Evolutionary conservation across 805 yeast genomes (phyloP), one percentile per base, ranked within the genome.

Genomic region (Torulaspora delbrueckii): DNA sequence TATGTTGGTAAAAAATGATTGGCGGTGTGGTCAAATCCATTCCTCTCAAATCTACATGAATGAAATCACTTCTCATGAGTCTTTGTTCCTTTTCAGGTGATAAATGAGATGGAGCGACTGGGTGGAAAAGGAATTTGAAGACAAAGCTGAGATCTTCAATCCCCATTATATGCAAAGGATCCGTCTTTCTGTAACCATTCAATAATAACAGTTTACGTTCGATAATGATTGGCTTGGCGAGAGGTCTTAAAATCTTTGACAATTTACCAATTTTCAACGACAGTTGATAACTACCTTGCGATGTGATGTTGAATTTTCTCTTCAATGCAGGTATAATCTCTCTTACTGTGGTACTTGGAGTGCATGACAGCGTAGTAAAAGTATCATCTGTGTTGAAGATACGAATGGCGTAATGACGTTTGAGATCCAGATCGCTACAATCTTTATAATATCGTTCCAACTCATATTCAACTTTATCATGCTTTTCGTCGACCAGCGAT

Each of bases 321-420:
- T 85, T 86, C 19, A 88, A 76, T 39, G 77, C 74, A 26, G 77
- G 79, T 32, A 91, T 70, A 42, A 93, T 68, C 39, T 88, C 95
- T 6, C 79, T 75, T 0, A 88, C 86, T 0, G 91, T 79, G 1
- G 89, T 84, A 47, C 84, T 86, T 27, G 85, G 73, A 0, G 91
- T 79, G 59, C 95, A 83, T 12, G 89, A 79, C 16, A 91, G 69
- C 1, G 96, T 86, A 0, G 82, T 73, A 12, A 93, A 84, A 53
- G 88, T 86, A 8, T 89, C 84, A 55, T 88, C 90, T 47, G 86
- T 95, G 47, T 84, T 80, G 68, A 85, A 89, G 1, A 91, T 82
- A 49, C 96, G 79, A 18, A 91, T 70, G 3, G 64, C 67, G 37
- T 67, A 68, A 38, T 58, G 63, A 31, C 60, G 57, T 8, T 57